These are phyloP conservation scores for Chaetomiaceae sp. DNA, from an alignment of 2,329 filamentous ascomycete genomes.

Conservation along the genomic window DNA sequence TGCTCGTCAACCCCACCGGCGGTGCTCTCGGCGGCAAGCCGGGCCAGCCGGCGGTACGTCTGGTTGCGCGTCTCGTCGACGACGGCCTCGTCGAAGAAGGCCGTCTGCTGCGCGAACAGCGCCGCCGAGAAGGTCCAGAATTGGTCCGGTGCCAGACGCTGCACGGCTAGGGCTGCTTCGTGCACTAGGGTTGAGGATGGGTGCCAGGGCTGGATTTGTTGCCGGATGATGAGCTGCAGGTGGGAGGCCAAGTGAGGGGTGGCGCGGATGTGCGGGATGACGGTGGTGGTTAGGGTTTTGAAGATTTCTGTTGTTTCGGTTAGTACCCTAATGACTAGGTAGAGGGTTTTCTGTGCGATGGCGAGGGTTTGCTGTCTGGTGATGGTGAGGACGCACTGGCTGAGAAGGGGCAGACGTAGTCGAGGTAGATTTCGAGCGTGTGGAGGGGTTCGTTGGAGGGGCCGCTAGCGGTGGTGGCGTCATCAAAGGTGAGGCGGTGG, in stretches of 20 bases:
- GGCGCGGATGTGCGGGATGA: conserved; percentile 59
- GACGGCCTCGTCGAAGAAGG: conserved; percentile 80
- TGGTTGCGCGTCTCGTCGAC: conserved; percentile 79
- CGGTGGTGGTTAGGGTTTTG: conserved; percentile 63
- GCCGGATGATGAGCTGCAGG: conserved; percentile 77
- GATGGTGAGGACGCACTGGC: conserved; percentile 32
- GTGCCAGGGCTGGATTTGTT: conserved; percentile 94
- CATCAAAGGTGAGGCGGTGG: conserved; percentile 56
- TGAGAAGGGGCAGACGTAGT: conserved; percentile 82
- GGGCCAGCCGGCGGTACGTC: conserved; percentile 75
- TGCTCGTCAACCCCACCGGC: conserved; percentile 61
- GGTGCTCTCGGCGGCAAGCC: conserved; percentile 60
- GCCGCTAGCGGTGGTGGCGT: conserved; percentile 29
- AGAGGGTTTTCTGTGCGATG: too few relatives aligned
- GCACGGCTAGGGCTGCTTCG: conserved; percentile 79
- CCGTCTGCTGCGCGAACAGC: conserved; percentile 61
- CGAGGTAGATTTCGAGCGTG: conserved; percentile 66
- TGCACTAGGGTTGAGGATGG: conserved; percentile 75
- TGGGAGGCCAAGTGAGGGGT: conserved; percentile 52
- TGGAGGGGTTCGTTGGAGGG: conserved; percentile 44
- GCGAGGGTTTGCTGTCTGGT: not conserved
- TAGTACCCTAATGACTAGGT: too few relatives aligned
- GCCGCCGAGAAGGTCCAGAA: conserved; percentile 77
- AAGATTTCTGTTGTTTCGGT: conserved; percentile 50
- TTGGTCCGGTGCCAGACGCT: conserved; percentile 54